phyloP scores from a whole-genome alignment of 371 early-diverging fungal species.

The Astathelohania contejeani region DNA sequence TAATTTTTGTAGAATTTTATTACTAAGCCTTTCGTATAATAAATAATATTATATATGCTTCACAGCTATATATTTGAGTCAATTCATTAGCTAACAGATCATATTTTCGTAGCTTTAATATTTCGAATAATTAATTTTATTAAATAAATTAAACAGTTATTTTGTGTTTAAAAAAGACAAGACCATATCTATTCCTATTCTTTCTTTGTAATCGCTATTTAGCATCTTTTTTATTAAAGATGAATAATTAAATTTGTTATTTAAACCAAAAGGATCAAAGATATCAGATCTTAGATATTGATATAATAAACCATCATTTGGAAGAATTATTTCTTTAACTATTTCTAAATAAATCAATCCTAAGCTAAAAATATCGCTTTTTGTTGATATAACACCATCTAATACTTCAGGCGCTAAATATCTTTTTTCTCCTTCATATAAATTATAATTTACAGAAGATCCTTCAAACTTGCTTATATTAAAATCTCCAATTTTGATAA shows the following conservation, averaged over 20 bases:
- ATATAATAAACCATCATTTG: conserved; percentile 8
- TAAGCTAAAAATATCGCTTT: conserved; percentile 72
- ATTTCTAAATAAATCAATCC: conserved; percentile 69
- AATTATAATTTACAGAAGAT: neutral
- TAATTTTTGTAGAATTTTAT: too few species aligned
- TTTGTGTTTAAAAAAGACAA: too few species aligned
- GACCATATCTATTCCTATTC: neutral
- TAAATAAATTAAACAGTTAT: too few species aligned
- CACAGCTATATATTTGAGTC: too few species aligned
- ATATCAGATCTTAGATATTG: conserved; percentile 15
- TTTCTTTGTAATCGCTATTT: neutral
- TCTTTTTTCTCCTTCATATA: conserved; percentile 61
- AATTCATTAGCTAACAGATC: too few species aligned
- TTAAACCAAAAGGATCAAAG: neutral
- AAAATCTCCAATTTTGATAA: conserved; percentile 45
- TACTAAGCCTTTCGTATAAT: too few species aligned
- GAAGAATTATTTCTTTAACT: conserved; percentile 16
- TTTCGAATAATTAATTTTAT: too few species aligned
- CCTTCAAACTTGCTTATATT: conserved; percentile 31
- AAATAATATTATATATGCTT: too few species aligned
- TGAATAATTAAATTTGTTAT: neutral
- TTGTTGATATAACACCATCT: conserved; percentile 57
- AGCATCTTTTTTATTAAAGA: neutral
- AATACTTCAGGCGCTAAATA: conserved; percentile 84
- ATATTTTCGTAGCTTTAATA: too few species aligned